A percentile compares a stretch with the other conserved stretches of the same genome.
phyloP scores from a whole-genome alignment of 23 red algal species.

The Agarophyton chilense region DNA sequence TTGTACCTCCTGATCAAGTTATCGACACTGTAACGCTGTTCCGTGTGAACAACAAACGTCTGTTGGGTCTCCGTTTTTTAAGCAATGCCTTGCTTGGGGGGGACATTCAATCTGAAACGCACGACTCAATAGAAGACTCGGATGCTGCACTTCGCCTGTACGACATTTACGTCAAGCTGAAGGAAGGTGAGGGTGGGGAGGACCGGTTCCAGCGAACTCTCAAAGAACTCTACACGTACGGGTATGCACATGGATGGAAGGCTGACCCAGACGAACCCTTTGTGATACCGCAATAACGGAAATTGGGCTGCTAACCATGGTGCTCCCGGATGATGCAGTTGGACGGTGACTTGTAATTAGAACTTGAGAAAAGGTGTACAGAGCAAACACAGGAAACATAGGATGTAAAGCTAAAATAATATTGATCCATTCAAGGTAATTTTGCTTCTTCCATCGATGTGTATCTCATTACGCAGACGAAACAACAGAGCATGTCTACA shows the following conservation, averaged over 20 bases:
- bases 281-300: slow-evolving; percentile 2
- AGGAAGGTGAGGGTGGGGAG: slow-evolving; percentile 36
- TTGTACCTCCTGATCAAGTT: slow-evolving; percentile 83
- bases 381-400: background rate
- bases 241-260: slow-evolving; percentile 73
- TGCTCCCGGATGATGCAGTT: too few species aligned
- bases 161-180: slow-evolving; percentile 68
- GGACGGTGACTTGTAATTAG: too few species aligned
- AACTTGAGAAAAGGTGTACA: background rate
- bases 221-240: slow-evolving; percentile 75
- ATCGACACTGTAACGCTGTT: slow-evolving; percentile 91
- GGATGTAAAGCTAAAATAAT: too few species aligned
- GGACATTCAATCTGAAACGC: slow-evolving; percentile 67
- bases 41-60: slow-evolving; percentile 67
- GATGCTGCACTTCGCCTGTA: slow-evolving; percentile 85
- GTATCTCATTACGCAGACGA: too few species aligned
- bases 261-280: slow-evolving; percentile 57
- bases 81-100: slow-evolving; percentile 66
- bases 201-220: slow-evolving; percentile 51
- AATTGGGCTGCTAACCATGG: background rate
- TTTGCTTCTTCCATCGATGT: too few species aligned
- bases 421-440: too few species aligned
- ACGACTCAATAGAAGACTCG: slow-evolving; percentile 95
- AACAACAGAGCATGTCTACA: too few species aligned
- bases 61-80: slow-evolving; percentile 76